Base-by-base conservation (phyloP, 805 yeast genomes). In the Torulaspora franciscae region DNA sequence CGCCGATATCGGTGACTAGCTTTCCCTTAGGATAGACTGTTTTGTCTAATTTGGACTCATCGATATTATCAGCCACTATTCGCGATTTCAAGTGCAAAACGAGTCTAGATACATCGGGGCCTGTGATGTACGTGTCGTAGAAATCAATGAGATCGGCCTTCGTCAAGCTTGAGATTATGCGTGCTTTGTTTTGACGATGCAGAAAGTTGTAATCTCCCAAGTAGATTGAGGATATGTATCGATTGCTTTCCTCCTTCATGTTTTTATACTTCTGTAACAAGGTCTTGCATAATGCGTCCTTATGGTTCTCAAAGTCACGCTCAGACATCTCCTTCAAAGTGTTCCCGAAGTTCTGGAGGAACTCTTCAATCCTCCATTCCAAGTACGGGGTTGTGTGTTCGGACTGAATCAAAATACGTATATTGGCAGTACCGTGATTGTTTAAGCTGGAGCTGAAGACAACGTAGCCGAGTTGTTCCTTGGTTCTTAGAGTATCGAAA, bases 401-500 rank as follows among this genome's bases (percentile, higher is more conserved):
- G 48, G 93, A 82, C 68, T 91, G 99, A 40, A 90, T 75, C 52
- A 90, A 69, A 10, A 93, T 66, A 56, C 93, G 74, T 53, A 80
- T 75, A 33, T 63, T 61, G 11, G 61, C 57, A 5, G 83, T 76
- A 17, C 93, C 82, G 59, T 95, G 76, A 3, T 86, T 77, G 48
- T 74, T 73, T 49, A 83, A 71, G 22, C 76, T 68, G 0, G 95
- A 85, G 35, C 93, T 80, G 60, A 87, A 88, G 0, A 91, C 99
- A 50, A 91, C 89, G 58, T 91, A 91, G 2, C 99, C 99, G 26
- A 91, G 73, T 65, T 93, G 98, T 67, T 91, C 98, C 56, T 87
- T 83, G 6, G 99, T 91, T 65, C 99, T 77, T 46, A 91, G 73
- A 50, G 85, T 85, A 59, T 87, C 83, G 66, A 91, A 93, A 46